A percentile compares a stretch with the other conserved stretches of the same genome.
phyloP scores from a whole-genome alignment of 2,329 filamentous ascomycete genomes.

The Colletotrichum sp. region DNA sequence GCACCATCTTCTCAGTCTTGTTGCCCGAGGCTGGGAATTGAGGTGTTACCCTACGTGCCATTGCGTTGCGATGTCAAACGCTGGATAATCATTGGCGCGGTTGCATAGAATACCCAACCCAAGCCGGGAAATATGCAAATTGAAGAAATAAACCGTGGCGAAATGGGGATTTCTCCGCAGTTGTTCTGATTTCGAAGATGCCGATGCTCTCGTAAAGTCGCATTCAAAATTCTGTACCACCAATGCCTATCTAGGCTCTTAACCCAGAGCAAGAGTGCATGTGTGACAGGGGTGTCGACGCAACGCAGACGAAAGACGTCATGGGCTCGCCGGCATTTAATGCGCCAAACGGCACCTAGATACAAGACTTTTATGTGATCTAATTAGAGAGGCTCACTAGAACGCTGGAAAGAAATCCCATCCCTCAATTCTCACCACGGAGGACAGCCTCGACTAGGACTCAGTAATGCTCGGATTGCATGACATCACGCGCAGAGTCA shows the following conservation, averaged over 20 bases:
- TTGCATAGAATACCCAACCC: not conserved
- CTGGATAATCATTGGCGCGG: not conserved
- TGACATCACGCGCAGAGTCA: not conserved
- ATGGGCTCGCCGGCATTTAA: too few species aligned
- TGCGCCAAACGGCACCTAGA: too few species aligned
- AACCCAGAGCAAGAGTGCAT: too few species aligned
- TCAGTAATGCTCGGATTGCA: not conserved
- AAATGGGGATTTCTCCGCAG: not conserved
- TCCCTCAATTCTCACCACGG: too few species aligned
- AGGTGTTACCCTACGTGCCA: not conserved
- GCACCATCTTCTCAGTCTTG: fast-evolving
- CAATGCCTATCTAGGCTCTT: not conserved
- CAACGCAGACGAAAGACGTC: not conserved
- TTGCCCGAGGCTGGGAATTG: not conserved
- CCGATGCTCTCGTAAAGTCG: not conserved
- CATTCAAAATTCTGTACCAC: not conserved
- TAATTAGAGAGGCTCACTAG: too few species aligned
- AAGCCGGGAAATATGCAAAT: not conserved
- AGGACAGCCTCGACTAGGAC: fast-evolving
- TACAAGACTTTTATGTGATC: too few species aligned
- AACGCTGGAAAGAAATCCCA: too few species aligned
- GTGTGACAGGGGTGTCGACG: not conserved
- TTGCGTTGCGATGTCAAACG: not conserved
- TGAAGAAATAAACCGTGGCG: not conserved
- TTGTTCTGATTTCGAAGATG: not conserved